These are phyloP conservation scores for Russula sp. DNA, from an alignment of 768 basidiomycete species.

Conservation along the genomic window DNA sequence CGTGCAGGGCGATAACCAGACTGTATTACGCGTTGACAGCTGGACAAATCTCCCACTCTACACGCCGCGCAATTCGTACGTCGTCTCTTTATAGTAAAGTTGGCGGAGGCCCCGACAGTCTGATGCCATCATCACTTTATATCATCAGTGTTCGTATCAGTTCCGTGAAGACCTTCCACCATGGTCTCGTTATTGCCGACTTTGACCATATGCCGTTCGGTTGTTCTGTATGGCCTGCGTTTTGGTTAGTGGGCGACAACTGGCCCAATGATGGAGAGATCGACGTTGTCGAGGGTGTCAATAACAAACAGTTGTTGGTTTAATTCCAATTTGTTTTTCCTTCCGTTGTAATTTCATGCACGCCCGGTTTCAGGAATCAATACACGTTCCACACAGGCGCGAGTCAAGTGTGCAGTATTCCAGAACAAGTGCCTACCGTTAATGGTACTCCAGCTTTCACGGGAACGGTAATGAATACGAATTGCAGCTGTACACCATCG, in stretches of 20 bases:
- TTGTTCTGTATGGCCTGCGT: not conserved
- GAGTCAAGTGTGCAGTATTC: not conserved
- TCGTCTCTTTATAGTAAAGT: not conserved
- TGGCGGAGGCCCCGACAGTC: not conserved
- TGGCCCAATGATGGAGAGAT: constrained; percentile 32
- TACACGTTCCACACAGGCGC: constrained; percentile 14
- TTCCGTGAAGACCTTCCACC: not conserved
- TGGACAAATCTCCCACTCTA: constrained; percentile 5
- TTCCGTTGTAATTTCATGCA: not conserved
- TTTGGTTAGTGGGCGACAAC: not conserved
- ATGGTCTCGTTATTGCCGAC: not conserved
- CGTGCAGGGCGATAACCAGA: not conserved
- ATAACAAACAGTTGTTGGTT: not conserved
- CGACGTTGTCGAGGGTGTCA: constrained; percentile 36
- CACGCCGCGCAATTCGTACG: constrained; percentile 22
- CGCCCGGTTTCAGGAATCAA: constrained; percentile 13
- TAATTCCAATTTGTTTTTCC: too few species aligned
- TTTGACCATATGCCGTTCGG: constrained; percentile 19
- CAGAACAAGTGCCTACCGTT: not conserved
- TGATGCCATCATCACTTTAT: not conserved
- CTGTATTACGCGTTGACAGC: not conserved
- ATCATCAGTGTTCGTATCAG: not conserved
- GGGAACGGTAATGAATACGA: not conserved
- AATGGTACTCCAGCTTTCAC: not conserved
- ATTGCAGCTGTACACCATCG: not conserved